Conservation (phyloP, 2,329 filamentous ascomycete species). For the Fusarium duplospermum region DNA sequence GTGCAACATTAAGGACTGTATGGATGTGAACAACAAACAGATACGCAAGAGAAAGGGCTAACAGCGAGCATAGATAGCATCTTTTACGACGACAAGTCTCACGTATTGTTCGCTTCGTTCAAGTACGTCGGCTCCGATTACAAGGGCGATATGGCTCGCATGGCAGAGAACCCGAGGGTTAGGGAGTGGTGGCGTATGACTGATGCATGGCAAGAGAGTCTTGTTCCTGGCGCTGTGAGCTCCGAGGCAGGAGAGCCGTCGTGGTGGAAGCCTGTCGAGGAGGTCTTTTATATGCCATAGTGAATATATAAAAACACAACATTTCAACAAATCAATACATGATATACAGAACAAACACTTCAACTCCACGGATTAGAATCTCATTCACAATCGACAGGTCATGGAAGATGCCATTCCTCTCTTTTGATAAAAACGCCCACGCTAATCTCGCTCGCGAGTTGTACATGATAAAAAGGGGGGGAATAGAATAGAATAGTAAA, state of each 20-base stretch:
- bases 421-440: constrained; percentile 44
- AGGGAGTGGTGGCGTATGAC: constrained; percentile 86
- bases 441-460: constrained; percentile 46
- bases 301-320: background rate
- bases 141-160: constrained; percentile 79
- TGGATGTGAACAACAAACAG: constrained; percentile 10
- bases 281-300: constrained; percentile 73
- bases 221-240: constrained; percentile 69
- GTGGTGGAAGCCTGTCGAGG: constrained; percentile 77
- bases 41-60: background rate
- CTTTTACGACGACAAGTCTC: constrained; percentile 72
- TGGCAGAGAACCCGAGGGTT: constrained; percentile 78
- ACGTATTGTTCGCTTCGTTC: constrained; percentile 79
- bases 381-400: constrained; percentile 28
- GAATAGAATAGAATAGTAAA: constrained; percentile 34
- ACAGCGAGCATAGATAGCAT: constrained; percentile 69
- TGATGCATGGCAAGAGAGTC: constrained; percentile 76
- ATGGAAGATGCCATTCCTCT: constrained; percentile 34
- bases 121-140: constrained; percentile 83
- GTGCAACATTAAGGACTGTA: constrained; percentile 80
- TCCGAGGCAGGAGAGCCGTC: constrained; percentile 69
- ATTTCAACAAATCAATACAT: background rate
- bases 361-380: background rate
- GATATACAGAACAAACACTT: background rate
- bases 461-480: constrained; percentile 40